These are phyloP conservation scores for Neurospora sp. DNA, from an alignment of 495 filamentous ascomycete genomes.

Conservation along the genomic window DNA sequence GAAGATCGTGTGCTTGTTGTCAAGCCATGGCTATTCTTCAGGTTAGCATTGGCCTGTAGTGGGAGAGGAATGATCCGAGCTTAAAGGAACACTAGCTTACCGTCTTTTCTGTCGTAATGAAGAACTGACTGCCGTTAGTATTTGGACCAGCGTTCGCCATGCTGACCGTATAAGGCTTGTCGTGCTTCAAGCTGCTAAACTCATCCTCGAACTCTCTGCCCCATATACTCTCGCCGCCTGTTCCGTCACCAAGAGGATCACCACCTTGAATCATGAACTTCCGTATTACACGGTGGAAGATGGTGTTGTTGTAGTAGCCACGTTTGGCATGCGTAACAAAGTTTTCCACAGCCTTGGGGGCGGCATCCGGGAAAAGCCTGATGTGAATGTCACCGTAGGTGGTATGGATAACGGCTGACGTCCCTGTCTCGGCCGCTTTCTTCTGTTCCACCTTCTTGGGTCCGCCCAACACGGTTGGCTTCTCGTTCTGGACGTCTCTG, in stretches of 20 bases:
- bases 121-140: constrained; percentile 79
- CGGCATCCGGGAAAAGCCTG: constrained; percentile 83
- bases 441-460: constrained; percentile 33
- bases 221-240: constrained; percentile 95
- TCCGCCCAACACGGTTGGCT: constrained; percentile 48
- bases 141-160: constrained; percentile 96
- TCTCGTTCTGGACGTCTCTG: constrained; percentile 92
- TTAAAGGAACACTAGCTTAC: constrained; percentile 23
- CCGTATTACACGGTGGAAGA: constrained; percentile 93
- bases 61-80: neutral
- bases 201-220: constrained; percentile 93
- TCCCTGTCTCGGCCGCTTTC: constrained; percentile 61
- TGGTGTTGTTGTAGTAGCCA: constrained; percentile 93
- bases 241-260: constrained; percentile 90
- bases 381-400: constrained; percentile 92
- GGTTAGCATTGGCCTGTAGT: constrained; percentile 1
- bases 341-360: constrained; percentile 96
- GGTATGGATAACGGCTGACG: constrained; percentile 79
- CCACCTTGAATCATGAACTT: constrained; percentile 98
- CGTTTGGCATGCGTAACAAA: constrained; percentile 83
- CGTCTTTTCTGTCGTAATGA: constrained; percentile 95
- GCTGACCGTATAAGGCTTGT: constrained; percentile 89
- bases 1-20: constrained; percentile 94
- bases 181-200: constrained; percentile 82
- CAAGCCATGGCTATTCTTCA: constrained; percentile 64